Percentiles rank a stretch among this genome's conserved stretches.
These are phyloP conservation scores for Nannochloropsis oceanica DNA, from an alignment of 108 stramenopile genomes.

Conservation along the genomic window DNA sequence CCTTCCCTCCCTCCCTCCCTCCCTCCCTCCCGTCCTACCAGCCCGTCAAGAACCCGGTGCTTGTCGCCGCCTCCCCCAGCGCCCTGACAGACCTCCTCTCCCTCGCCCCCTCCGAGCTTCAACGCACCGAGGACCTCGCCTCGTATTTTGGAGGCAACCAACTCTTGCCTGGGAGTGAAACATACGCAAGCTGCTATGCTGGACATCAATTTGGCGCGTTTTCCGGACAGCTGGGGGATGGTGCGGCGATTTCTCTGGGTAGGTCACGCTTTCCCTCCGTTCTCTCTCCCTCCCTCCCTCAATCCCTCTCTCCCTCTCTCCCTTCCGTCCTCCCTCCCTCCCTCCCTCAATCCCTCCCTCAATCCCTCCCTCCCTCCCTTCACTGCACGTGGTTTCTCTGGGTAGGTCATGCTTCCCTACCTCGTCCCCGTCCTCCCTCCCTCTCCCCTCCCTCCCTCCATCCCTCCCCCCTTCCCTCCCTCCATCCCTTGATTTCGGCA, in stretches of 20 bases:
- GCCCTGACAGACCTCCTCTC: slow-evolving; percentile 26
- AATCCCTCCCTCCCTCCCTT: no score
- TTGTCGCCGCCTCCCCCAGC: slow-evolving; percentile 20
- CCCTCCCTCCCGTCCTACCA: background rate
- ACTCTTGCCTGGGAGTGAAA: slow-evolving; percentile 26
- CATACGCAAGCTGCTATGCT: slow-evolving; percentile 34
- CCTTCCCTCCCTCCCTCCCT: background rate
- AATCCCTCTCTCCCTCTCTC: slow-evolving; percentile 18
- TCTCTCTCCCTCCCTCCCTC: background rate
- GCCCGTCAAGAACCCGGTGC: slow-evolving; percentile 11
- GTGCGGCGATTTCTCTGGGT: slow-evolving; percentile 34
- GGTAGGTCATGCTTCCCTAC: no score
- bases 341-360: no score
- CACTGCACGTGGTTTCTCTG: no score
- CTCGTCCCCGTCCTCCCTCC: no score
- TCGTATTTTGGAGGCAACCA: slow-evolving; percentile 20
- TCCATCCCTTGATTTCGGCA: no score
- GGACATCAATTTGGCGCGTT: slow-evolving; percentile 36
- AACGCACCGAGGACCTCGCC: slow-evolving; percentile 9
- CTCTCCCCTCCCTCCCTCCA: no score
- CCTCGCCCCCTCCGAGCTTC: background rate
- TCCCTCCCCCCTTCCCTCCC: no score
- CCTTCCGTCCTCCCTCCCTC: no score
- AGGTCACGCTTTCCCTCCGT: background rate
- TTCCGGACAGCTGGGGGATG: slow-evolving; percentile 33